Evolutionary conservation across 805 yeast genomes (phyloP), one percentile per base, ranked within the genome.

Genomic region (Ascoidea tarda): DNA sequence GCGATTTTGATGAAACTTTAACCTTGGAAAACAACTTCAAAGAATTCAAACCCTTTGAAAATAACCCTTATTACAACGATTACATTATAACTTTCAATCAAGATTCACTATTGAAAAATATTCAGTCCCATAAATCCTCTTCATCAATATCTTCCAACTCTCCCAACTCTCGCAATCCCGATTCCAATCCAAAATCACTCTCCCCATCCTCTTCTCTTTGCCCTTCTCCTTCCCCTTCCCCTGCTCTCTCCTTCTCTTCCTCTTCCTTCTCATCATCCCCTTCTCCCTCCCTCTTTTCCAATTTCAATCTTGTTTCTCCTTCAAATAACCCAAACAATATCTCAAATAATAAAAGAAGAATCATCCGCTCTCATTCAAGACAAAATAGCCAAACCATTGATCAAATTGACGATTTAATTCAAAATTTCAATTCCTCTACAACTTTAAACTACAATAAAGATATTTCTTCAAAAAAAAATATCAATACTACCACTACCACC

Each of bases 401-500:
- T 38, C 8, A 38, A 38, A 38, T 6, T 93, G 93, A 65, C 90
- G 98, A 0, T 84, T 93, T 68, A 75, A 95, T 56, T 89, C 98
- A 1, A 90, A 87, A 62, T 91, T 98, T 0, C 70, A 93, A 49
- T 65, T 76, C 88, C 0, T 95, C 98, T 0, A 70, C 93, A 52
- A 80, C 93, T 2, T 76, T 93, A 33, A 99, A 99, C 0, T 70
- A 93, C 1, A 73, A 91, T 31, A 99, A 99, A 0, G 87, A 95
- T 28, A 75, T 79, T 12, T 67, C 79, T 51, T 73, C 84, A 2
- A 80, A 78, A 57, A 70, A 70, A 55, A 81, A 54, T 6, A 50
- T 68, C n/a, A 67, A 72, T 53, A 72, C 46, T 6, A 55, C 54
- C 45, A 54, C 54, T 32, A 38, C 28, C 3, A 21, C 3, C 3